A percentile compares a stretch with the other conserved stretches of the same genome.
Evolutionary conservation across 345 rosid genomes (phyloP).

Genomic region (Moricandia arvensis): DNA sequence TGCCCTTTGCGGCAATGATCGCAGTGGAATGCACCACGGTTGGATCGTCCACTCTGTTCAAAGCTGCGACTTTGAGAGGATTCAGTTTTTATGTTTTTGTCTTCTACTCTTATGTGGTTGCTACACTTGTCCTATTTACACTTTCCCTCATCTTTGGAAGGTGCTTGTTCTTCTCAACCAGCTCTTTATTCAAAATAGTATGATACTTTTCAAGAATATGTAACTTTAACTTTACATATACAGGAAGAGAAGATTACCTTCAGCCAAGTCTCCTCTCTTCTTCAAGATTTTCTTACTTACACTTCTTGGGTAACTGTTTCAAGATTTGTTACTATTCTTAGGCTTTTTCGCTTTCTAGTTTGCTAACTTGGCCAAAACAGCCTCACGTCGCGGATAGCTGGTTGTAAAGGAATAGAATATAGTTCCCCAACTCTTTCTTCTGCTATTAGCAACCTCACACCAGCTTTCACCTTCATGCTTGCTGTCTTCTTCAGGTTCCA

Average conservation of each 20-base stretch:
- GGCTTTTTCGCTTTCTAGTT: not conserved
- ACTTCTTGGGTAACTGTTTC: slow-evolving; percentile 23
- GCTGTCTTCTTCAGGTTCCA: slow-evolving; percentile 37
- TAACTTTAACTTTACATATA: not conserved
- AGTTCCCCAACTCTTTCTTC: slow-evolving; percentile 36
- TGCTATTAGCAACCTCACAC: slow-evolving; percentile 35
- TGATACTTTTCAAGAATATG: slow-evolving; percentile 14
- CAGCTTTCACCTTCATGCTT: slow-evolving; percentile 34
- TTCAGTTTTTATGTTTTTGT: slow-evolving; percentile 53
- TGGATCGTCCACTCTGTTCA: slow-evolving; percentile 39
- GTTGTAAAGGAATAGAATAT: slow-evolving; percentile 33
- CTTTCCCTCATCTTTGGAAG: slow-evolving; percentile 30
- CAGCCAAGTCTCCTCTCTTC: slow-evolving; percentile 32
- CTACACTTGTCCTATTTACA: slow-evolving; percentile 46
- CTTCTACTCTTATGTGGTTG: slow-evolving; percentile 51
- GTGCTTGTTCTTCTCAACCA: slow-evolving; percentile 17
- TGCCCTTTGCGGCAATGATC: slow-evolving; percentile 46
- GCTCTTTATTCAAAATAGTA: slow-evolving; percentile 20
- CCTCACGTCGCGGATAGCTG: slow-evolving; percentile 28
- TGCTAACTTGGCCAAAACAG: slow-evolving; percentile 10
- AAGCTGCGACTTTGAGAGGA: slow-evolving; percentile 52
- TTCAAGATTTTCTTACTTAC: slow-evolving; percentile 33
- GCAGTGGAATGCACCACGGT: slow-evolving; percentile 53
- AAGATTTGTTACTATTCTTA: not conserved
- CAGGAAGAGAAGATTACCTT: slow-evolving; percentile 23